Percentiles rank a stretch among this genome's conserved stretches.
phyloP scores from a whole-genome alignment of 2,329 filamentous ascomycete species.

The Fusarium musae region DNA sequence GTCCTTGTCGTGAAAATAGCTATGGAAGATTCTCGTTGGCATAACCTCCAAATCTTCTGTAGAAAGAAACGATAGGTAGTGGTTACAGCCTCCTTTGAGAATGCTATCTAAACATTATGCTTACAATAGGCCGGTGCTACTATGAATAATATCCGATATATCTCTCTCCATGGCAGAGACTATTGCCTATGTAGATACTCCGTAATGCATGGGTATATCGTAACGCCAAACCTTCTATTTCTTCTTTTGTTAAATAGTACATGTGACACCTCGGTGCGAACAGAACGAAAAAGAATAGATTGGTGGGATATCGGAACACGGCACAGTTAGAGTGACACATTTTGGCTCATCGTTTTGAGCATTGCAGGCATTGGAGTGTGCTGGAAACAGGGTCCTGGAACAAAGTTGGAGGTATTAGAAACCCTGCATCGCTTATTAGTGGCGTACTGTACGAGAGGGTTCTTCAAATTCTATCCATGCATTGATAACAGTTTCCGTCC shows the following conservation, averaged over 20 bases:
- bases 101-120: background rate
- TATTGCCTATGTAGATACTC: background rate
- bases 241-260: background rate
- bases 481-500: background rate
- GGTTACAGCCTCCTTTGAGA: background rate
- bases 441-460: background rate
- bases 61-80: background rate
- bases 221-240: background rate
- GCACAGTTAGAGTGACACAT: constrained; percentile 3
- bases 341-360: background rate
- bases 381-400: background rate
- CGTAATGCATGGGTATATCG: background rate
- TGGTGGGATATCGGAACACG: constrained; percentile 7
- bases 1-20: background rate
- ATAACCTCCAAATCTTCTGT: background rate
- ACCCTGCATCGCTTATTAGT: background rate
- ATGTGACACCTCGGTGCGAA: constrained; percentile 21
- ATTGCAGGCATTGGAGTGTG: background rate
- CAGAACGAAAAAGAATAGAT: background rate
- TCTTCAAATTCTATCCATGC: background rate
- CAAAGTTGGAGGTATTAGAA: background rate
- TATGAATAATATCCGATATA: background rate
- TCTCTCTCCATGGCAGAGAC: background rate
- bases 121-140: background rate
- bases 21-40: background rate